Base-by-base conservation (phyloP, 805 yeast species). In the Starmerella stellata region DNA sequence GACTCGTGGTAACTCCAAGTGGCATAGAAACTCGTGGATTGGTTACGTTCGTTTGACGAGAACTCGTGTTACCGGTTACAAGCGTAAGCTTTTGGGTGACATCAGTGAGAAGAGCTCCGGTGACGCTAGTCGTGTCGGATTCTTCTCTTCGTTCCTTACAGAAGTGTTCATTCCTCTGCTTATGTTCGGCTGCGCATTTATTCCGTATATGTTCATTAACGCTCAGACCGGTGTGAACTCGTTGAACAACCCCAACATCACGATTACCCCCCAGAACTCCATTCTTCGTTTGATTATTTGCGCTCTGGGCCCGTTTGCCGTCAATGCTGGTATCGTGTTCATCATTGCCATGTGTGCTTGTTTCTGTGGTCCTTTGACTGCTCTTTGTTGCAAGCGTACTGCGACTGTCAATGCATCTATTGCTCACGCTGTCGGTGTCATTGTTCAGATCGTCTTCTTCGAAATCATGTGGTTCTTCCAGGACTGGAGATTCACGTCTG, bases 381-480 rank as follows among this genome's bases (percentile, higher is more conserved):
- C 90, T 42, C 61, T 85, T 64, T 87, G 98, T 63, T 87, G 96
- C 67, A 85, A 85, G 73, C 78, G 79, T 69, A 85, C 95, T 37
- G 93, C 94, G 63, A 77, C 95, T 9, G 93, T 82, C 30, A 75
- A 75, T 63, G 99, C 99, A 30, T 95, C 81, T 54, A 62, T 90
- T 58, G 94, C 96, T 17, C 98, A 90, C 56, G 95, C 94, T 63
- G 66, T 81, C 52, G 83, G 95, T 15, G 95, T 92, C 39, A 60
- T 92, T 52, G 66, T 82, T 48, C 92, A 87, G 66, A 64, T 90
- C 50, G 66, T 77, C 30, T 80, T 81, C 70, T 87, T 82, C 65
- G 78, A 87, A 60, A 80, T 85, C 43, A 78, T 87, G 85, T 90
- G 98, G 98, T 92, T 82, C 45, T 62, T 83, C 57, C 93, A 85